Base-by-base conservation (phyloP, 208 protist genomes). In the Crithidia expoeki region DNA sequence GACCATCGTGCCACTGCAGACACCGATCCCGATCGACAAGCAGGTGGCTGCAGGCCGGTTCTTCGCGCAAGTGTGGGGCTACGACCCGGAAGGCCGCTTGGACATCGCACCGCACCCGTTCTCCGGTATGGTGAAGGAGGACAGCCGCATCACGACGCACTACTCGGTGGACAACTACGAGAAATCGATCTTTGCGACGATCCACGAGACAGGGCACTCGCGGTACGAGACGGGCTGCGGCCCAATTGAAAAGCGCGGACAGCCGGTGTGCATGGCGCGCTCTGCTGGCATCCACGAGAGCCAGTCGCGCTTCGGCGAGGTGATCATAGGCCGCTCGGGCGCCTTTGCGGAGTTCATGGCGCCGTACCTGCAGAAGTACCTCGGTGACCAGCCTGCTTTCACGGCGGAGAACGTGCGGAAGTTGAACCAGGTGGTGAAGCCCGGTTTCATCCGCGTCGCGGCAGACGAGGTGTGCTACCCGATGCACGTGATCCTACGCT, bases 381-480 rank as follows among this genome's bases (percentile, higher is more conserved):
- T 92, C 52, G 85, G 81, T 30, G 68, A 82, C 7, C 90, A 91
- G 50, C 73, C 74, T 3, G 83, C 79, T 10, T 92, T 92, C 61
- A 57, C 30, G 47, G 17, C 34, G 16, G 67, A 84, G 60, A 93
- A 89, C 58, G 71, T n/a, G 74, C 68, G 63, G 30, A 70, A 72
- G 50, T 2, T 89, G 28, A 50, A 72, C 52, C 85, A 87, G 33
- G 27, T 25, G n/a, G 88, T 94, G 27, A 33, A 82, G n/a, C 86
- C 87, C 2, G 80, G 82, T 32, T 79, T 83, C 44, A 96, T 96
- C 50, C 88, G 92, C 42, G 79, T 96, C 27, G 59, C 83, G n/a
- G 83, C 90, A 1, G 94, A 98, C 53, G 92, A 97, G 84, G 72
- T 96, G 32, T 91, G 85, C 69, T 98, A 97, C 79, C 84, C 86